Base-by-base conservation (phyloP, 2,329 filamentous ascomycete species). In the Hypoxylon sp. region DNA sequence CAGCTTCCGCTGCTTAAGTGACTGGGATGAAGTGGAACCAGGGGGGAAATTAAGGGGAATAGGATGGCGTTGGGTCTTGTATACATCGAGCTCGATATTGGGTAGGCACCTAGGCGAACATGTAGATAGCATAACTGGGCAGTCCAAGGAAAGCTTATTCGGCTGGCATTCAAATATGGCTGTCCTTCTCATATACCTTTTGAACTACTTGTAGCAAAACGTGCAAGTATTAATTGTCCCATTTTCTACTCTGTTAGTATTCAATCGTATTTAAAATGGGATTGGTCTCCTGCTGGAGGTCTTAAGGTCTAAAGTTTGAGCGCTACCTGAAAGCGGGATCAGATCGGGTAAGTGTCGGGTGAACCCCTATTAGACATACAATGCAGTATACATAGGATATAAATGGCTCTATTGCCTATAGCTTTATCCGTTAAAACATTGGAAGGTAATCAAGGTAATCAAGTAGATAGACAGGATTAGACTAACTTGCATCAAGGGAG, bases 1-100 rank as follows among this genome's bases (percentile, higher is more conserved):
- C 59, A 33, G n/a, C 44, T n/a, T 26, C 57, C 3, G 66, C 53
- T 31, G 59, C 55, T 46, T 70, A 64, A 29, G 17, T 26, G 13
- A 5, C 2, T 22, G 1, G 11, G 33, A 8, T 10, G 9, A n/a
- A 42, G n/a, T 5, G 19, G 24, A n/a, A 11, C 19, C 3, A 29
- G 9, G 33, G 47, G 31, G 10, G 33, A 47, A 19, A 3, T 14
- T 26, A 19, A 26, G 13, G 17, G 29, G n/a, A 8, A 44, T 50
- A 11, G 9, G 48, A 44, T 46, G 50, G 6, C 33, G 39, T 31
- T 31, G 29, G 29, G 6, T 31, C 29, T 31, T 31, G 29, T 9
- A 31, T 9, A 31, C 29, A 9, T 6, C 29, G 29, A 31, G 8
- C 29, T 31, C 8, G 29, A 31, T 8, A 31, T 31, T 31, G 29